phyloP scores from a whole-genome alignment of 2,329 filamentous ascomycete genomes.

The Scedosporium aurantiacum region DNA sequence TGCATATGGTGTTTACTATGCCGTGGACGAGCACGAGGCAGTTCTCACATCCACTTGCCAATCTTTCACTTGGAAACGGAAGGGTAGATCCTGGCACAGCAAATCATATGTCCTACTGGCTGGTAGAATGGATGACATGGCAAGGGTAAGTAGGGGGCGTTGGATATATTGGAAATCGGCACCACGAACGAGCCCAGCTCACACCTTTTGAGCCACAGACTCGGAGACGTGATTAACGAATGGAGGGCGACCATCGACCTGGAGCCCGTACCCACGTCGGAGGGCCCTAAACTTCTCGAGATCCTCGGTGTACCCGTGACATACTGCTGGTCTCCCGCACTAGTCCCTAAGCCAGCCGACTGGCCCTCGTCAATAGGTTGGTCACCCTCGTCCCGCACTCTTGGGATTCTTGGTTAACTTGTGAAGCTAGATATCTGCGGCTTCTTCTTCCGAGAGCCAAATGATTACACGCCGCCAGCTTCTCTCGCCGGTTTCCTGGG shows the following conservation, averaged over 20 bases:
- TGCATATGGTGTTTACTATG: conserved; percentile 85
- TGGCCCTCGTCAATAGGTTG: conserved; percentile 57
- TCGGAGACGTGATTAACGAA: conserved; percentile 67
- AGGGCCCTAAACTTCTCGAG: conserved; percentile 65
- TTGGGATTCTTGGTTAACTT: not conserved
- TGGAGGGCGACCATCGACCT: conserved; percentile 60
- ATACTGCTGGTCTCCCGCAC: conserved; percentile 58
- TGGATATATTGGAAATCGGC: too few relatives aligned
- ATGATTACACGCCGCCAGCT: conserved; percentile 40
- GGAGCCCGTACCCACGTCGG: conserved; percentile 64
- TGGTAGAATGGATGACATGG: conserved; percentile 85
- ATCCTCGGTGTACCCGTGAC: conserved; percentile 65
- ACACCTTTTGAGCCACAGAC: conserved; percentile 9
- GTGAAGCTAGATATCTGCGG: conserved; percentile 37
- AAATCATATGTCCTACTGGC: conserved; percentile 70
- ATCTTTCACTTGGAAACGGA: conserved; percentile 44
- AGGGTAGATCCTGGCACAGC: conserved; percentile 56
- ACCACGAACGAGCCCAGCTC: not conserved
- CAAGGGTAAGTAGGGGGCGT: conserved; percentile 52
- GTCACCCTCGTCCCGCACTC: not conserved
- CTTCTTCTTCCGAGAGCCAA: conserved; percentile 51
- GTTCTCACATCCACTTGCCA: conserved; percentile 69
- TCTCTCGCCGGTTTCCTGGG: conserved; percentile 45
- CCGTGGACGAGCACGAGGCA: conserved; percentile 65
- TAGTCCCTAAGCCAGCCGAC: conserved; percentile 56